Evolutionary conservation across 495 filamentous ascomycete genomes (phyloP).

Genomic region (Penicillium odoratum): DNA sequence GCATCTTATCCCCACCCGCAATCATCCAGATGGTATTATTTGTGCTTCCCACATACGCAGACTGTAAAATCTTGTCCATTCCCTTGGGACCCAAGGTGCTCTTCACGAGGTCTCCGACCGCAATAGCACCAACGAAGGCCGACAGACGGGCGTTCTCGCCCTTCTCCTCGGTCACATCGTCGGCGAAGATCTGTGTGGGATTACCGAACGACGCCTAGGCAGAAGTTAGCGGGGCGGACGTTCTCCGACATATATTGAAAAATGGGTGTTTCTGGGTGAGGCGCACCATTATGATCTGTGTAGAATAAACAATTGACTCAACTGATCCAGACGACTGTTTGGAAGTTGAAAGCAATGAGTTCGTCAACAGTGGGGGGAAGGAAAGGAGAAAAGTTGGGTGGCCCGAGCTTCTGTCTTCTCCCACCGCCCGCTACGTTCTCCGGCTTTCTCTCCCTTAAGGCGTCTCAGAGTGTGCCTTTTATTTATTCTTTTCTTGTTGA

Average conservation of each 20-base stretch:
- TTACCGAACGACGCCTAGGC: slow-evolving; percentile 60
- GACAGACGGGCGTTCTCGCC: slow-evolving; percentile 98
- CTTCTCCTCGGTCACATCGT: slow-evolving; percentile 97
- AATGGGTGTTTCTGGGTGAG: not conserved
- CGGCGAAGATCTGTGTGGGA: slow-evolving; percentile 97
- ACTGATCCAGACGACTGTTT: slow-evolving; percentile 24
- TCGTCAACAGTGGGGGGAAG: slow-evolving; percentile 32
- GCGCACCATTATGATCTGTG: slow-evolving; percentile 39
- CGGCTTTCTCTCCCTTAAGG: slow-evolving; percentile 12
- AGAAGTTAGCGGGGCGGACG: slow-evolving; percentile 6
- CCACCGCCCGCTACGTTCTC: slow-evolving; percentile 33
- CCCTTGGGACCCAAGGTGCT: slow-evolving; percentile 96
- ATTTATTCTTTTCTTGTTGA: not conserved
- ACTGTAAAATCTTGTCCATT: slow-evolving; percentile 99
- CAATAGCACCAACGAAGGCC: slow-evolving; percentile 95
- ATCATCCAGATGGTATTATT: slow-evolving; percentile 4
- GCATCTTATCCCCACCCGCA: slow-evolving; percentile 14
- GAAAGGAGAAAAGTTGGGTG: slow-evolving; percentile 45
- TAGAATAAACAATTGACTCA: slow-evolving; percentile 24
- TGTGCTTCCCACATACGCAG: slow-evolving; percentile 64
- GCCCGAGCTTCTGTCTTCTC: slow-evolving; percentile 38
- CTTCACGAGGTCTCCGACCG: slow-evolving; percentile 95
- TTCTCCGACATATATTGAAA: not conserved
- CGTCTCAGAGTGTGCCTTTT: not conserved
- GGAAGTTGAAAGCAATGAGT: slow-evolving; percentile 19